A percentile compares a stretch with the other conserved stretches of the same genome.
These are phyloP conservation scores for Pinus taeda DNA, from an alignment of 75 land plant species.

Conservation along the genomic window DNA sequence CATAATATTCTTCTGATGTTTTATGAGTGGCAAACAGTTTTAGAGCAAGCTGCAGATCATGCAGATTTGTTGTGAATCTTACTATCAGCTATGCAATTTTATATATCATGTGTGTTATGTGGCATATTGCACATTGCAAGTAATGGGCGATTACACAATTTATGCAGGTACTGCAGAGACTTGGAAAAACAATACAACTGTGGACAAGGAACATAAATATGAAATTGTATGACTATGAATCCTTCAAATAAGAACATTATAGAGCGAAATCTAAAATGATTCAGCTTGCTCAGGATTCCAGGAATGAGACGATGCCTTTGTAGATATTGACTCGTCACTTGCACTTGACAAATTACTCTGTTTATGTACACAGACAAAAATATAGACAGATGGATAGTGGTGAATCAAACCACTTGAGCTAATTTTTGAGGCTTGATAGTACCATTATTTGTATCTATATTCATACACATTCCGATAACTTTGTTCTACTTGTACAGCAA, in stretches of 20 bases:
- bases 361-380: too few relatives aligned
- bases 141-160: slow-evolving; percentile 96
- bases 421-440: too few relatives aligned
- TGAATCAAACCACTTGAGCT: too few relatives aligned
- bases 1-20: slow-evolving; percentile 17
- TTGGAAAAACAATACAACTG: slow-evolving; percentile 22
- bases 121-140: slow-evolving; percentile 68
- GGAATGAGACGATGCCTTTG: slow-evolving; percentile 73
- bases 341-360: slow-evolving; percentile 9
- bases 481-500: neutral
- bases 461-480: too few relatives aligned
- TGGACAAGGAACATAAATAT: neutral
- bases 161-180: slow-evolving; percentile 95
- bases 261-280: neutral
- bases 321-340: slow-evolving; percentile 24
- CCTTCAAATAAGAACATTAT: neutral
- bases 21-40: slow-evolving; percentile 89
- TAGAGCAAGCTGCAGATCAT: slow-evolving; percentile 88
- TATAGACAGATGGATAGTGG: too few relatives aligned
- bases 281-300: slow-evolving; percentile 64
- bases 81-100: slow-evolving; percentile 46
- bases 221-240: neutral
- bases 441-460: too few relatives aligned
- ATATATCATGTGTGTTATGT: slow-evolving; percentile 22
- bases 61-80: slow-evolving; percentile 54